Evolutionary conservation across 331 rosid species (phyloP).

Genomic region (Rosa hybrid): DNA sequence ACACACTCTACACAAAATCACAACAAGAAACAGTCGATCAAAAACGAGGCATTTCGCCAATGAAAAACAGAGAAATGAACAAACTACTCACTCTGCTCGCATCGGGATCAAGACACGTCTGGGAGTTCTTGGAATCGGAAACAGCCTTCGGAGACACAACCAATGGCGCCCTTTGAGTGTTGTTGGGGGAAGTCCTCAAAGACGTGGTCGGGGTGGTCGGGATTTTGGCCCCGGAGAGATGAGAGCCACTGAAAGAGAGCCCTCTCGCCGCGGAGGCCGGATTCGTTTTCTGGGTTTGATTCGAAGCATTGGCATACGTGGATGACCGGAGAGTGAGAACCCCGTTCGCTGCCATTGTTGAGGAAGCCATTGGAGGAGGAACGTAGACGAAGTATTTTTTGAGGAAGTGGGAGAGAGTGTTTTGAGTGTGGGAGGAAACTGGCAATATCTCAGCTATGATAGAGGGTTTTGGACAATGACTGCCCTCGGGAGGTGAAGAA

Average conservation of each 20-base stretch:
- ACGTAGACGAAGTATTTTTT: too few relatives aligned
- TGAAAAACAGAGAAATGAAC: neutral
- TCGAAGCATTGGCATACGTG: slow-evolving; percentile 13
- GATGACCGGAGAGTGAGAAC: slow-evolving; percentile 45
- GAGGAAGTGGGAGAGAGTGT: neutral
- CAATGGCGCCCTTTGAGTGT: slow-evolving; percentile 18
- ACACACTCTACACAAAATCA: slow-evolving; percentile 64
- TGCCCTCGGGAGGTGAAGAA: neutral
- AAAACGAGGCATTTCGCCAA: neutral
- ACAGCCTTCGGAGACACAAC: slow-evolving; percentile 80
- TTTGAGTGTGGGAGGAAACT: too few relatives aligned
- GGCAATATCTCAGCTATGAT: slow-evolving; percentile 18
- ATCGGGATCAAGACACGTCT: slow-evolving; percentile 95
- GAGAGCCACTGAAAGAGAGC: slow-evolving; percentile 60
- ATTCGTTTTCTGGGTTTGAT: neutral
- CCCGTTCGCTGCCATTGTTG: slow-evolving; percentile 58
- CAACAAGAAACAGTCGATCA: slow-evolving; percentile 17
- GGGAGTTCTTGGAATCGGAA: slow-evolving; percentile 86
- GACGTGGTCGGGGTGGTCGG: slow-evolving; percentile 15
- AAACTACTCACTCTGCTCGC: slow-evolving; percentile 82
- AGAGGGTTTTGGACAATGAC: neutral
- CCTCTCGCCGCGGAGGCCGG: slow-evolving; percentile 21
- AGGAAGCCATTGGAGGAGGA: slow-evolving; percentile 55
- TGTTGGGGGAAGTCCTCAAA: neutral
- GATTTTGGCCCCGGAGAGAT: slow-evolving; percentile 53